phyloP scores from a whole-genome alignment of 192 early-diverging fungal species.

The Bifiguratus adelaidae region DNA sequence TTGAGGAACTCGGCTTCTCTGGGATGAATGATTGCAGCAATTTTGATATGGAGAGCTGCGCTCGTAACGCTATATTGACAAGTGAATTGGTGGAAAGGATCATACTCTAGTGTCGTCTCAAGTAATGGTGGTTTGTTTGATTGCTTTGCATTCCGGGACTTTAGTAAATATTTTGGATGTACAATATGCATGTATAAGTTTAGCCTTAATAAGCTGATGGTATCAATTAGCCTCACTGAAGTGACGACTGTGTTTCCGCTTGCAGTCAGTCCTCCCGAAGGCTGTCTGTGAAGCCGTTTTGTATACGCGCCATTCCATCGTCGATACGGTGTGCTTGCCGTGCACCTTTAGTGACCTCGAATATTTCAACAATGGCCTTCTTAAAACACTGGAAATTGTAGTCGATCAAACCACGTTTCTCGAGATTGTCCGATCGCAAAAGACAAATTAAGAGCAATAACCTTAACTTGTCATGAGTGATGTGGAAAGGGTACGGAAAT shows the following conservation, averaged over 20 bases:
- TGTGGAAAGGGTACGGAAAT: background rate
- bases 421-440: constrained; percentile 71
- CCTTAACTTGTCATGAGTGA: constrained; percentile 21
- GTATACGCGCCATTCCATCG: too few relatives aligned
- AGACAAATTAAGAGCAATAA: constrained; percentile 67
- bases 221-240: too few relatives aligned
- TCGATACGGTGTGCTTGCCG: too few relatives aligned
- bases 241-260: too few relatives aligned
- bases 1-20: constrained; percentile 33
- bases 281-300: too few relatives aligned
- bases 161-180: too few relatives aligned
- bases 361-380: constrained; percentile 72
- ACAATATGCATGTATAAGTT: too few relatives aligned
- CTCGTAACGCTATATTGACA: background rate
- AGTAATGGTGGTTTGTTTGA: constrained; percentile 3
- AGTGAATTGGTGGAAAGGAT: constrained; percentile 1
- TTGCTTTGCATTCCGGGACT: background rate
- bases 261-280: too few relatives aligned
- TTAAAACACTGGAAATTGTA: constrained; percentile 80
- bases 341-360: too few relatives aligned
- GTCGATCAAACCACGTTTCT: constrained; percentile 75
- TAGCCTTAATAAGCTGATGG: too few relatives aligned
- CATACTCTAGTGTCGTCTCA: too few relatives aligned
- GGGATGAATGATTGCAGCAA: background rate
- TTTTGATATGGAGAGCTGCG: background rate